Evolutionary conservation across 345 rosid species (phyloP).

Genomic region (Microthlaspi erraticum): DNA sequence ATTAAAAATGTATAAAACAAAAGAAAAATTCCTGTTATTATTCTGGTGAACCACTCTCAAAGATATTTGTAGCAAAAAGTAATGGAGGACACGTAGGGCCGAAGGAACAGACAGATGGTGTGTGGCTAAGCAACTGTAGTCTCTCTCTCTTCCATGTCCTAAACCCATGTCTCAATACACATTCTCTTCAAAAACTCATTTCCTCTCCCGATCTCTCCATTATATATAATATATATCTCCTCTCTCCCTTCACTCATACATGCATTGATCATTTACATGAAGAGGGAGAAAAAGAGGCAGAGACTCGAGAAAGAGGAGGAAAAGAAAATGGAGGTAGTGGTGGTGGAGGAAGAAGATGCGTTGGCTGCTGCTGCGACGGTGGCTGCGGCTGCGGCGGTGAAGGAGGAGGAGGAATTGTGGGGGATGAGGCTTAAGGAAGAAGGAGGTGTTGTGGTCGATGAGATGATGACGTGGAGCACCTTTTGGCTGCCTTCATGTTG

Average conservation of each 20-base stretch:
- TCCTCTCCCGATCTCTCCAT: slow-evolving; percentile 21
- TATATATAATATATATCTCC: slow-evolving; percentile 21
- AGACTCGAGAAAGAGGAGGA: neutral
- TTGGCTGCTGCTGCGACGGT: slow-evolving; percentile 38
- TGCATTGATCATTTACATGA: slow-evolving; percentile 32
- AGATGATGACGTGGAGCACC: slow-evolving; percentile 42
- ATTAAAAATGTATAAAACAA: neutral
- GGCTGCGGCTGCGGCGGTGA: slow-evolving; percentile 44
- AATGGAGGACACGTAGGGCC: slow-evolving; percentile 47
- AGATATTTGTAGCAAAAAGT: slow-evolving; percentile 31
- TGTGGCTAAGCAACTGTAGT: slow-evolving; percentile 28
- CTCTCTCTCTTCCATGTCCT: slow-evolving; percentile 38
- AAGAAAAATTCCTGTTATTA: slow-evolving; percentile 6
- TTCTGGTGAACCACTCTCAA: slow-evolving; percentile 30
- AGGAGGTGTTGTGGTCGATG: slow-evolving; percentile 28
- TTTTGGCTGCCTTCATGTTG: slow-evolving; percentile 40
- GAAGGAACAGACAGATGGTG: slow-evolving; percentile 44
- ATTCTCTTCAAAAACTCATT: slow-evolving; percentile 24
- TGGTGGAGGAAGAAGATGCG: slow-evolving; percentile 37
- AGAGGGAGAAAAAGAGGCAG: slow-evolving; percentile 38
- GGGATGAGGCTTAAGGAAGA: slow-evolving; percentile 20
- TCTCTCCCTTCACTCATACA: slow-evolving; percentile 20
- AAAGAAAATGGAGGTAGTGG: slow-evolving; percentile 27
- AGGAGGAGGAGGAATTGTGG: slow-evolving; percentile 42
- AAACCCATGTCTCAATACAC: slow-evolving; percentile 42